phyloP scores from a whole-genome alignment of 75 land plant species.

The Gnetum montanum region DNA sequence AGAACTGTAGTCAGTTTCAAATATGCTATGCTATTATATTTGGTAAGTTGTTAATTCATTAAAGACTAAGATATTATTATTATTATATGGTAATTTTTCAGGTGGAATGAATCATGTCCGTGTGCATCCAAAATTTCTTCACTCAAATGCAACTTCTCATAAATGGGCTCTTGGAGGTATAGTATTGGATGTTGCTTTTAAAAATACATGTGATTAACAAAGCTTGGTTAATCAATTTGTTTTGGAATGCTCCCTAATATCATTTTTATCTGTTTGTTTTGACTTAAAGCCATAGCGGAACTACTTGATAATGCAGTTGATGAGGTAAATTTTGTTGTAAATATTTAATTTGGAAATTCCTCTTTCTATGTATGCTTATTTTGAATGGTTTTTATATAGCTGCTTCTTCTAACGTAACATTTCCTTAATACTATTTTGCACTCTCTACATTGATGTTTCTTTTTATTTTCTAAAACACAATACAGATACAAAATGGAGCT shows the following conservation, averaged over 20 bases:
- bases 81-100: slow-evolving; percentile 9
- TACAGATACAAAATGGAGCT: slow-evolving; percentile 83
- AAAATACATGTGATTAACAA: no score
- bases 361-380: neutral
- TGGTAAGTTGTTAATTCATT: neutral
- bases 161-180: slow-evolving; percentile 96
- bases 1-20: neutral
- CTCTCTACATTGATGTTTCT: neutral
- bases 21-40: neutral
- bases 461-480: neutral
- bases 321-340: slow-evolving; percentile 51
- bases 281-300: slow-evolving; percentile 81
- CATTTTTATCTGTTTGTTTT: neutral
- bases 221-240: no score
- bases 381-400: no score
- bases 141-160: slow-evolving; percentile 97
- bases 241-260: no score
- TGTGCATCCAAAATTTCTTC: slow-evolving; percentile 93
- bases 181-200: neutral
- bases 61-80: neutral
- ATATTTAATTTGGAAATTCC: neutral
- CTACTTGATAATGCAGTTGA: slow-evolving; percentile 89
- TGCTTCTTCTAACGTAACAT: neutral
- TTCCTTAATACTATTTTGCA: neutral
- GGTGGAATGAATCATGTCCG: slow-evolving; percentile 54